These are phyloP conservation scores for Avena sativa DNA, from an alignment of 176 grass and related monocot species.

Conservation along the genomic window DNA sequence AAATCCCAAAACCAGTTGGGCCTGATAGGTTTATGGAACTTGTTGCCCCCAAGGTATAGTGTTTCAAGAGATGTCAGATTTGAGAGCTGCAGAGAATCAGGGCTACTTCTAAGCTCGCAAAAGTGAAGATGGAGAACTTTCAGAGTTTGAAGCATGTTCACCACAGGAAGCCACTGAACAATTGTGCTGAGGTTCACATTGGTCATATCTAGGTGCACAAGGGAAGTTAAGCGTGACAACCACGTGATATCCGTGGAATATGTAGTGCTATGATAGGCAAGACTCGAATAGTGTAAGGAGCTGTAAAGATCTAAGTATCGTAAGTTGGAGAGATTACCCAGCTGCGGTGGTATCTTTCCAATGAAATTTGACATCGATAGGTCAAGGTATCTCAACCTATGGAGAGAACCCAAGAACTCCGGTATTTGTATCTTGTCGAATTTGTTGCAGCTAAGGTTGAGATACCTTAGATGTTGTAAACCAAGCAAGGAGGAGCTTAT, in stretches of 20 bases:
- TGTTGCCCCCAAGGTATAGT: background rate
- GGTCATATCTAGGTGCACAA: constrained; percentile 13
- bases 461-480: no score
- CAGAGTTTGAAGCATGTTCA: constrained; percentile 32
- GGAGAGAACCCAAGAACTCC: no score
- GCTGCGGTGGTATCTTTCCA: constrained; percentile 34
- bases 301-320: background rate
- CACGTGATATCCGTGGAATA: background rate
- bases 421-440: no score
- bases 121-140: accelerated
- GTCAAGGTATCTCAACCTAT: background rate
- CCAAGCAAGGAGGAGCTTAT: background rate
- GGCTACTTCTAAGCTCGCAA: background rate
- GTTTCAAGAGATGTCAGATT: no score
- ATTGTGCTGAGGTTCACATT: background rate
- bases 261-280: no score
- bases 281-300: no score
- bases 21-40: background rate
- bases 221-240: constrained; percentile 18
- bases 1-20: constrained; percentile 3
- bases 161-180: background rate
- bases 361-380: background rate
- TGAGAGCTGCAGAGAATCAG: no score
- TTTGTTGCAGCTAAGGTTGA: no score
- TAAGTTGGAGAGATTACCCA: constrained; percentile 28